These are phyloP conservation scores for Oxyria digyna DNA, from an alignment of 148 eudicot genomes.

Conservation along the genomic window DNA sequence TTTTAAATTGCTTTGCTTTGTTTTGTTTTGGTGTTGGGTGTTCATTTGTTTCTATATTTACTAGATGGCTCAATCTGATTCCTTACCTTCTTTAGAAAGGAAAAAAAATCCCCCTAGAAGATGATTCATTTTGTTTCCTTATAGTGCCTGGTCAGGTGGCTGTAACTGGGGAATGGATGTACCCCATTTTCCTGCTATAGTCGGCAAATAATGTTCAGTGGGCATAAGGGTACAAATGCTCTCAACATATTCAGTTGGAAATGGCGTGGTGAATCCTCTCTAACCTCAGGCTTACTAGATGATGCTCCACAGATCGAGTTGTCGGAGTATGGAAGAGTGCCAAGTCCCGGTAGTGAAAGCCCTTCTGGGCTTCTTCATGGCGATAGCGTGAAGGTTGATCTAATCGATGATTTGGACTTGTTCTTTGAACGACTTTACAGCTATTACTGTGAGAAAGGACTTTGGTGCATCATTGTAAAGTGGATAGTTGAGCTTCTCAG, in stretches of 20 bases:
- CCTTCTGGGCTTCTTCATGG: slow-evolving; percentile 94
- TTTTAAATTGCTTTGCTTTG: neutral
- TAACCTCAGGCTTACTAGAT: slow-evolving; percentile 44
- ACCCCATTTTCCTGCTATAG: slow-evolving; percentile 32
- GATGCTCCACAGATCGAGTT: slow-evolving; percentile 66
- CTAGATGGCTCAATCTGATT: neutral
- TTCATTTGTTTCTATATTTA: neutral
- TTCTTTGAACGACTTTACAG: slow-evolving; percentile 85
- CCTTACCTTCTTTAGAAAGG: neutral
- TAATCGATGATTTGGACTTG: slow-evolving; percentile 79
- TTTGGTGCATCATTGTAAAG: slow-evolving; percentile 93
- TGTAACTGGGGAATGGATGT: slow-evolving; percentile 56
- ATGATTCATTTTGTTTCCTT: neutral
- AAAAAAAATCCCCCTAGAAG: neutral
- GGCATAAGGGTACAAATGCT: slow-evolving; percentile 57
- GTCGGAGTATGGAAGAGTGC: slow-evolving; percentile 59
- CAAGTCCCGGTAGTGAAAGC: slow-evolving; percentile 92
- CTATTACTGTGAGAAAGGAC: slow-evolving; percentile 96
- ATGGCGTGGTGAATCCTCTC: slow-evolving; percentile 43
- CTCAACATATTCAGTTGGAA: slow-evolving; percentile 59
- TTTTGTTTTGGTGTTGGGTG: neutral
- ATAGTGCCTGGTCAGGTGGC: neutral
- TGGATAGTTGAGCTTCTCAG: slow-evolving; percentile 91
- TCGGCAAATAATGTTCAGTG: slow-evolving; percentile 72
- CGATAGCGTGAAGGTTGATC: slow-evolving; percentile 62